Base-by-base conservation (phyloP, 2,329 filamentous ascomycete species). In the Trichophyton mentagrophytes region DNA sequence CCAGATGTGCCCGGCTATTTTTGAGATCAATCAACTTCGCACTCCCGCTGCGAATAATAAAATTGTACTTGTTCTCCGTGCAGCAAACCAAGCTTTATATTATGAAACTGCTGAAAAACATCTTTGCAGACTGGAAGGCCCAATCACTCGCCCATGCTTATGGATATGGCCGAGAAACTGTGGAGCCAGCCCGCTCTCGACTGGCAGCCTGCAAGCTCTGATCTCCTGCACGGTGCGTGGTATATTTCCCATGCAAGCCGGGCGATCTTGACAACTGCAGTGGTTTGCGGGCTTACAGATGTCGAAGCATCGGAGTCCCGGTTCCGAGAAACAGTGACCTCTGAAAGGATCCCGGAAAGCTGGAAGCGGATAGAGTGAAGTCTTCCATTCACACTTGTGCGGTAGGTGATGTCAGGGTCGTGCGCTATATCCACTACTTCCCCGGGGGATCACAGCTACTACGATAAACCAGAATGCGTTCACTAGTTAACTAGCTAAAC, bases 1-100 rank as follows among this genome's bases (percentile, higher is more conserved):
- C 53, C 44, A 15, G 44, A 56, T 56, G 27, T 38, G 25, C 7
- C 33, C 53, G 15, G 25, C 3, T 56, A 33, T 38, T 17, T 25
- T 56, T 25, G 53, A 56, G 36, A 56, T 56, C 53, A 38, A 56
- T 56, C 53, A 56, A 36, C 25, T 33, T 33, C 33, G 22, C 51
- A 56, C 13, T 30, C 25, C 33, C 25, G 4, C 49, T 30, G 57
- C 15, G 11, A 17, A 59, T 20, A 46, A 59, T 46, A 36, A 53
- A 53, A 38, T 60, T 60, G 46, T 59, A 59, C 22, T 40, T 25
- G 22, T 59, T 60, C 58, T 22, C 58, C 58, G 27, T 60, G 58
- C 22, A 60, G 25, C 27, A 60, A 30, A n/a, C 46, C 42, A 13
- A 51, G 42, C 8, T n/a, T n/a, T n/a, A n/a, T n/a, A n/a, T 51